Evolutionary conservation across 2,329 filamentous ascomycete species (phyloP), one percentile per base, ranked within the genome.

Genomic region (Huntiella decipiens): DNA sequence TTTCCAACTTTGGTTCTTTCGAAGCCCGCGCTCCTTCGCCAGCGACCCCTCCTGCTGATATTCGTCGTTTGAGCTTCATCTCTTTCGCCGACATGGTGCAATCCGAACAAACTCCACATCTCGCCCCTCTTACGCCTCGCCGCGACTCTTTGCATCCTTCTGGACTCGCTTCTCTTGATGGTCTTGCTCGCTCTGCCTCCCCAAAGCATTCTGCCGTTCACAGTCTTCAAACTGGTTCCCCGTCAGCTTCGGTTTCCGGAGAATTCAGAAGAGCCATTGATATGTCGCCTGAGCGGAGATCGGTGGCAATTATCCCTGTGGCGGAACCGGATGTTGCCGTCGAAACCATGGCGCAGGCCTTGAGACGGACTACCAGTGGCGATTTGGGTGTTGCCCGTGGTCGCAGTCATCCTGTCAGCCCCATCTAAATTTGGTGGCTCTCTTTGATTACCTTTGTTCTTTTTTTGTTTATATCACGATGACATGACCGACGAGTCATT

Each of bases 21-120:
- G 86, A 94, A 56, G 73, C 71, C 35, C 22, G 17, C 13, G 13
- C 40, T 10, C 40, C 40, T 15, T 33, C 31, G 3, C 17, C 40
- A 13, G 39, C 19, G 10, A 28, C 22, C 6, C 5, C 37, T 3
- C 33, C 38, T 11, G 28, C 34, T 19, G 87, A 94, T 55, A 74
- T 92, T 13, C 78, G 84, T 39, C 77, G 88, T 16, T 64, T 96
- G 51, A 91, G 82, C 59, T 96, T 96, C 64, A 93, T 96, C 58
- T 94, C 86, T 5, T 96, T 96, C 61, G 87, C 88, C 51, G 88
- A 96, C 56, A 85, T 96, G 7, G 85, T 96, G 36, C 85, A 93
- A 58, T 73, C 79, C 32, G 83, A 91, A 59, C 82, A 88, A 55
- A 74, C 74, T 28, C 72, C 77, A 49, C 65, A 67, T 32, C 8